Conservation (phyloP, 208 protist species). For the Acanthamoeba healyi region DNA sequence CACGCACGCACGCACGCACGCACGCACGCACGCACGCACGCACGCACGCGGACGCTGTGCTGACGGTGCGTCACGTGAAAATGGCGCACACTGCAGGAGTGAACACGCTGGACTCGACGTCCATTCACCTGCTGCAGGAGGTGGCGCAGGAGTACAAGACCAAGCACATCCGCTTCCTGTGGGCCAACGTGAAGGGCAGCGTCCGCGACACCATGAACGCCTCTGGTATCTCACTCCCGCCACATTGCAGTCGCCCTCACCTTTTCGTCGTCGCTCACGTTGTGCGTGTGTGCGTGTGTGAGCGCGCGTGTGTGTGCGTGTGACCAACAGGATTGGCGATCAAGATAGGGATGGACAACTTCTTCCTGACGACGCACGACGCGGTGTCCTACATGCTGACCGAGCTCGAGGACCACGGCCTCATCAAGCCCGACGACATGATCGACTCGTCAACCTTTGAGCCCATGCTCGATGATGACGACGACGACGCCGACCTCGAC, state of each 20-base stretch:
- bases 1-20: too few relatives aligned
- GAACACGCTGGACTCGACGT: slow-evolving; percentile 45
- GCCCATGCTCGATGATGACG: too few relatives aligned
- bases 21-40: not conserved
- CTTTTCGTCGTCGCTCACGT: not conserved
- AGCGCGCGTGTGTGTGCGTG: not conserved
- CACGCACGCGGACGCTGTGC: too few relatives aligned
- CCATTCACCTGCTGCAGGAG: slow-evolving; percentile 40
- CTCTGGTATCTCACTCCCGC: not conserved
- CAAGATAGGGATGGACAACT: not conserved
- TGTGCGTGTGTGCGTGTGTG: not conserved
- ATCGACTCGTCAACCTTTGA: too few relatives aligned
- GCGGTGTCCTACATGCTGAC: slow-evolving; percentile 20
- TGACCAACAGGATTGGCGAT: not conserved
- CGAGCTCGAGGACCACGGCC: not conserved
- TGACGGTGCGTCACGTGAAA: not conserved
- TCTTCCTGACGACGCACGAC: slow-evolving; percentile 35
- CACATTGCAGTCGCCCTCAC: not conserved
- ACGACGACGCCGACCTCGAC: too few relatives aligned
- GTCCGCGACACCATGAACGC: slow-evolving; percentile 25
- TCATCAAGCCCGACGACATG: not conserved
- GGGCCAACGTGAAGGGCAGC: slow-evolving; percentile 69
- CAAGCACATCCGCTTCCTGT: slow-evolving; percentile 59
- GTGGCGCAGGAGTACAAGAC: slow-evolving; percentile 1
- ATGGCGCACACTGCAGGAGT: too few relatives aligned